Conservation (phyloP, 1,284 basidiomycete species). For the Rhodotorula sp. region DNA sequence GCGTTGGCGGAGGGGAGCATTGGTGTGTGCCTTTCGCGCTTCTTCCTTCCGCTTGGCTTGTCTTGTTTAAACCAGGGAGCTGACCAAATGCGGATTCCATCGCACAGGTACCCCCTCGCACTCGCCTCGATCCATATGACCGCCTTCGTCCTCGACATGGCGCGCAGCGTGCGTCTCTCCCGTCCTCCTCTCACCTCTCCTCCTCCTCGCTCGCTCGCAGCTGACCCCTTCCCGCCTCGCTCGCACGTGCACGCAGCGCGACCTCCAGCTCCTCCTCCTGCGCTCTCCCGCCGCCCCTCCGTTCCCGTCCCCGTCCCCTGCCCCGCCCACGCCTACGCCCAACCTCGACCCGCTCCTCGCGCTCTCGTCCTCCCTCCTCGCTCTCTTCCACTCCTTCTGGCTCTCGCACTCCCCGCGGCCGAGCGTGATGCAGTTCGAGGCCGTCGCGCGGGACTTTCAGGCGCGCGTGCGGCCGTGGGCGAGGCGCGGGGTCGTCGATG, state of each 20-base stretch:
- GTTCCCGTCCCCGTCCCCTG: neutral
- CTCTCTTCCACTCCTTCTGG: constrained; percentile 41
- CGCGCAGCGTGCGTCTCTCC: constrained; percentile 1
- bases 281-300: constrained; percentile 14
- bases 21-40: constrained; percentile 17
- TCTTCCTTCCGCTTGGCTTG: neutral
- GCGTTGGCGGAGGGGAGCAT: constrained; percentile 24
- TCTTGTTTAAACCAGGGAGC: too few relatives aligned
- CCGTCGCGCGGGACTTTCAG: constrained; percentile 26
- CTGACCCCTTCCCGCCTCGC: too few relatives aligned
- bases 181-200: too few relatives aligned
- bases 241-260: constrained; percentile 13
- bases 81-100: neutral
- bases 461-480: constrained; percentile 34
- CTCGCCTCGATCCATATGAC: constrained; percentile 41
- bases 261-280: constrained; percentile 40
- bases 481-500: constrained; percentile 36
- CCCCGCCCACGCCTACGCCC: neutral
- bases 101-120: constrained; percentile 38
- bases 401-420: constrained; percentile 24
- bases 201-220: neutral
- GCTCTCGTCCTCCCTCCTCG: constrained; percentile 24
- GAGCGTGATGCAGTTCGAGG: constrained; percentile 42
- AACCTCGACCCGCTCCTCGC: constrained; percentile 21
- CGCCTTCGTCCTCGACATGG: constrained; percentile 34